Conservation (phyloP, 179 eudicot genomes). For the Kewa caespitosa region DNA sequence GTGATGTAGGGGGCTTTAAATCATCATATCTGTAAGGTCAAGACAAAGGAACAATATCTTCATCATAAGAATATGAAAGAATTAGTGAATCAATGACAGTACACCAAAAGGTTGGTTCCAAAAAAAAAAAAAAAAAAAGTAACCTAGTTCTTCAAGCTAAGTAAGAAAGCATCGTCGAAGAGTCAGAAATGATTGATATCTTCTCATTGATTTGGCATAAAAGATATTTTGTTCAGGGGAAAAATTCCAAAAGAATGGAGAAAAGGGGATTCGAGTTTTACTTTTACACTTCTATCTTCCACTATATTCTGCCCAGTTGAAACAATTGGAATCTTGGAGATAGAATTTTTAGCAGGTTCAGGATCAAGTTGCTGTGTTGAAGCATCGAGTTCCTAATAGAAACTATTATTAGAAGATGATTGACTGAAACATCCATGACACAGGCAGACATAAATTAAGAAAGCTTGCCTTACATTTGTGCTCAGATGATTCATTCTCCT, state of each 20-base stretch:
- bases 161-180: background rate
- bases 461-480: slow-evolving; percentile 17
- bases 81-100: background rate
- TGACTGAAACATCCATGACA: slow-evolving; percentile 9
- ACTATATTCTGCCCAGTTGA: slow-evolving; percentile 37
- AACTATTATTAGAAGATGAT: slow-evolving; percentile 3
- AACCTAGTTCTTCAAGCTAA: background rate
- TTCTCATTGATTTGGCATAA: too few relatives aligned
- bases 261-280: background rate
- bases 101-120: background rate
- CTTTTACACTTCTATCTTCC: slow-evolving; percentile 25
- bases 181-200: background rate
- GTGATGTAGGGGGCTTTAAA: slow-evolving; percentile 71
- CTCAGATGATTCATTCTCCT: slow-evolving; percentile 1
- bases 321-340: slow-evolving; percentile 31
- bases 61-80: background rate
- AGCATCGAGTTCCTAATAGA: slow-evolving; percentile 42
- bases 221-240: background rate
- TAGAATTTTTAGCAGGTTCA: slow-evolving; percentile 29
- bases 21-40: slow-evolving; percentile 52
- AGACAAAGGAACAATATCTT: background rate
- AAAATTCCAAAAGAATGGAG: background rate
- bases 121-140: slow-evolving; percentile 5
- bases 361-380: slow-evolving; percentile 28
- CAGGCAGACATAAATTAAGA: slow-evolving; percentile 5